These are phyloP conservation scores for Neltuma alba DNA, from an alignment of 306 rosid species.

Conservation along the genomic window DNA sequence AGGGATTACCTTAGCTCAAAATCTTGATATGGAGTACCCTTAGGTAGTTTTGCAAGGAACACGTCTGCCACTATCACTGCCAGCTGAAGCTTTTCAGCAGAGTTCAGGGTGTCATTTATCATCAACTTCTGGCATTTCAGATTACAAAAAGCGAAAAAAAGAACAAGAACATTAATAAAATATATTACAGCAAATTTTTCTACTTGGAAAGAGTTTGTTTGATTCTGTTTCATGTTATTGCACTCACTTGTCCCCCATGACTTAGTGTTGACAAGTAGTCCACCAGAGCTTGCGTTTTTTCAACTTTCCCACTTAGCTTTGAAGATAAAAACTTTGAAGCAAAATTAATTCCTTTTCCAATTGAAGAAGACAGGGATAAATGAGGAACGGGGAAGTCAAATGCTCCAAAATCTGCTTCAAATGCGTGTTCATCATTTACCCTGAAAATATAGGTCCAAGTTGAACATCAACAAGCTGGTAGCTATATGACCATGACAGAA, in stretches of 20 bases:
- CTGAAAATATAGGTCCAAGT: constrained; percentile 43
- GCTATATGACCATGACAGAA: not conserved
- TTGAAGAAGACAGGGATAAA: constrained; percentile 71
- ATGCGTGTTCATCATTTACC: constrained; percentile 80
- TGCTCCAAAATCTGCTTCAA: constrained; percentile 89
- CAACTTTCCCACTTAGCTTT: constrained; percentile 54
- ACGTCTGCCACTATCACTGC: constrained; percentile 70
- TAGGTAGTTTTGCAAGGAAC: constrained; percentile 60
- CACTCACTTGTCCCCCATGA: constrained; percentile 73
- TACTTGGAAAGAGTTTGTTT: not conserved
- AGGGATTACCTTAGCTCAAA: constrained; percentile 65
- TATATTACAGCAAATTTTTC: not conserved
- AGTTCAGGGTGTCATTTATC: constrained; percentile 63
- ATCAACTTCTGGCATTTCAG: constrained; percentile 59
- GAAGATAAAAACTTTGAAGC: constrained; percentile 66
- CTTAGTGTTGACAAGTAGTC: constrained; percentile 70
- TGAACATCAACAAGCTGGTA: constrained; percentile 11
- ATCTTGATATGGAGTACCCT: constrained; percentile 52
- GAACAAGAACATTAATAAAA: not conserved
- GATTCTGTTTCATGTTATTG: constrained; percentile 15
- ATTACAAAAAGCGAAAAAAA: not conserved
- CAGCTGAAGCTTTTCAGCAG: constrained; percentile 72
- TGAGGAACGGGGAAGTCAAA: constrained; percentile 65
- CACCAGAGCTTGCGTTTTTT: constrained; percentile 71
- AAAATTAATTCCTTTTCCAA: constrained; percentile 75